These are phyloP conservation scores for Thelonectria discophora DNA, from an alignment of 2,329 filamentous ascomycete genomes.

Conservation along the genomic window DNA sequence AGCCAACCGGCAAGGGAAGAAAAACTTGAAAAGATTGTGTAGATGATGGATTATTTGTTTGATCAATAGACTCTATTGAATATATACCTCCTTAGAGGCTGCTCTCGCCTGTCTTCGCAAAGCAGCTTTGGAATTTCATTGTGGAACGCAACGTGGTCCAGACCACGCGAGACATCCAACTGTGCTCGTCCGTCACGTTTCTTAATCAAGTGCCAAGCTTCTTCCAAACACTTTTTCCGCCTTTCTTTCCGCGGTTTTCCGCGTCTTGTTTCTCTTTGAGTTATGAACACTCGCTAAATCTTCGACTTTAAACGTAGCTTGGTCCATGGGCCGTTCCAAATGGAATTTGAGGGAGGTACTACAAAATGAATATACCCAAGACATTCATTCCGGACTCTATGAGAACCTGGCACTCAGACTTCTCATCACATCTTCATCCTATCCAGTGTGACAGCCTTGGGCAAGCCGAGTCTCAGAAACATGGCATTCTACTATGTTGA, in stretches of 20 bases:
- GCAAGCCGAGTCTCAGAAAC: no score
- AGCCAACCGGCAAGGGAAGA: not conserved
- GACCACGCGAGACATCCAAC: constrained; percentile 18
- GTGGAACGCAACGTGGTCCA: constrained; percentile 17
- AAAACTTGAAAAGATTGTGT: not conserved
- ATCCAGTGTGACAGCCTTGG: no score
- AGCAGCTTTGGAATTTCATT: constrained; percentile 17
- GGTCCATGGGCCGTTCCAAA: not conserved
- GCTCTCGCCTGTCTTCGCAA: constrained; percentile 6
- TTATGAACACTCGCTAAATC: not conserved
- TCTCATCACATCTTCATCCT: no score
- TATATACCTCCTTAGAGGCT: not conserved
- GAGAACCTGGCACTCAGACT: no score
- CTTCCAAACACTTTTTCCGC: constrained; percentile 16
- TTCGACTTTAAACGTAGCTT: not conserved
- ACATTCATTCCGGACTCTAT: not conserved
- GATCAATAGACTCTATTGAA: not conserved
- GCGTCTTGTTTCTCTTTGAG: not conserved
- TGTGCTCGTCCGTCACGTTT: constrained; percentile 11
- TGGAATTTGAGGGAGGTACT: not conserved
- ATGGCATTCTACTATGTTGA: no score
- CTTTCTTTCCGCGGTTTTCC: not conserved
- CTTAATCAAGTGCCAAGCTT: constrained; percentile 31
- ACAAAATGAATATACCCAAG: not conserved
- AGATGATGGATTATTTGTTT: not conserved